Conservation (phyloP, 2,329 filamentous ascomycete species). For the Xylariaceae sp. region DNA sequence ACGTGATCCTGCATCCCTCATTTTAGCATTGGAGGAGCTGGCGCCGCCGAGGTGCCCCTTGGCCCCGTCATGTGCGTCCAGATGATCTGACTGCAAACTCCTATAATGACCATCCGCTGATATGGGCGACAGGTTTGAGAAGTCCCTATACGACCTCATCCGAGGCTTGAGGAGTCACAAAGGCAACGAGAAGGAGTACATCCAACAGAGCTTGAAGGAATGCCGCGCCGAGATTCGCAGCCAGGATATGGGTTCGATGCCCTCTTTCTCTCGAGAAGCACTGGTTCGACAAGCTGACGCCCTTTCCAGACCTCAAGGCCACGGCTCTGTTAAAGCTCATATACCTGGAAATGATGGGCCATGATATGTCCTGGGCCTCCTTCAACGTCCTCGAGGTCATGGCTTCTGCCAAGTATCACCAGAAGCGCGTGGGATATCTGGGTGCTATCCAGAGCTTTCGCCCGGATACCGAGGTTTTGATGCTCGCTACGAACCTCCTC, state of each 20-base stretch:
- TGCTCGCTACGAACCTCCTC: constrained; percentile 93
- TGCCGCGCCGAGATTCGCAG: constrained; percentile 89
- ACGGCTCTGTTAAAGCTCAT: constrained; percentile 93
- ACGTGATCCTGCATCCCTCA: constrained; percentile 12
- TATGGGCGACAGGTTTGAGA: constrained; percentile 79
- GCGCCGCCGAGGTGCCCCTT: constrained; percentile 25
- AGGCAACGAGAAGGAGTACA: constrained; percentile 91
- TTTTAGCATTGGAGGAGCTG: constrained; percentile 10
- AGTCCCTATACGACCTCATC: constrained; percentile 98
- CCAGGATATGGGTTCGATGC: constrained; percentile 78
- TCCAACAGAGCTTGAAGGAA: constrained; percentile 90
- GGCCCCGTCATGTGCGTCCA: constrained; percentile 26
- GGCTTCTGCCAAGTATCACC: constrained; percentile 90
- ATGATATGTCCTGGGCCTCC: constrained; percentile 99
- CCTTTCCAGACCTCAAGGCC: constrained; percentile 77
- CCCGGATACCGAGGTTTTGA: constrained; percentile 91
- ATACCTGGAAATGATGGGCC: constrained; percentile 97
- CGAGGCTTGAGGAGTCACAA: constrained; percentile 93
- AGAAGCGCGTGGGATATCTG: constrained; percentile 93
- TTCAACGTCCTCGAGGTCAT: constrained; percentile 99
- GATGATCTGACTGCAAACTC: too few relatives aligned
- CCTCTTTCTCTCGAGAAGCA: constrained; percentile 1
- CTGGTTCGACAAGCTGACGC: constrained; percentile 13
- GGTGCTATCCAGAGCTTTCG: constrained; percentile 95
- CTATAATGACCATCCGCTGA: constrained; percentile 19